Percentiles rank a stretch among this genome's conserved stretches.
These are phyloP conservation scores for Vachellia pachyceras DNA, from an alignment of 306 rosid species.

Conservation along the genomic window DNA sequence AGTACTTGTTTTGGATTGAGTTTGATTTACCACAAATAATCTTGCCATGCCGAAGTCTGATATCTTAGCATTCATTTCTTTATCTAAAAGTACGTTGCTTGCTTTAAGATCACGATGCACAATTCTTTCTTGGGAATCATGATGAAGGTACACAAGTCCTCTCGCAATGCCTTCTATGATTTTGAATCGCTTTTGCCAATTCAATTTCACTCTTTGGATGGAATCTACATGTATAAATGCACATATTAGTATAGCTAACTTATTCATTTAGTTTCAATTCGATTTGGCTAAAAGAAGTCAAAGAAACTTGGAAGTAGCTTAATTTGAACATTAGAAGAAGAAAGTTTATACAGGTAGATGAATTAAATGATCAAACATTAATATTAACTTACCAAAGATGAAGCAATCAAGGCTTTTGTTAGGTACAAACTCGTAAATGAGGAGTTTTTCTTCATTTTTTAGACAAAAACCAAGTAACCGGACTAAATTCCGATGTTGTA, in stretches of 20 bases:
- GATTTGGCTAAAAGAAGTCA: neutral
- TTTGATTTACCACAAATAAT: neutral
- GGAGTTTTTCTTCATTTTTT: neutral
- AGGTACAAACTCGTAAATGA: neutral
- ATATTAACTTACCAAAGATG: neutral
- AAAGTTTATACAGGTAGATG: neutral
- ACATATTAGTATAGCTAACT: neutral
- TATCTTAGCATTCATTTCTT: constrained; percentile 1
- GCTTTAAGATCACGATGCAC: neutral
- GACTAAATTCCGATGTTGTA: neutral
- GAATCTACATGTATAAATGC: neutral
- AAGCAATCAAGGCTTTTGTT: constrained; percentile 3
- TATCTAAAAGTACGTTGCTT: neutral
- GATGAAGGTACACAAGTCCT: neutral
- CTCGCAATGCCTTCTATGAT: neutral
- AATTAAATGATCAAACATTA: neutral
- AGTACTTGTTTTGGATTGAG: neutral
- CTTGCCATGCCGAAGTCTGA: neutral
- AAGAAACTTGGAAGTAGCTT: neutral
- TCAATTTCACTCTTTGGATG: neutral
- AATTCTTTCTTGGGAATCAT: neutral
- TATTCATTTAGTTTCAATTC: too few relatives aligned
- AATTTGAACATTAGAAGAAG: neutral
- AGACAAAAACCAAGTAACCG: constrained; percentile 8
- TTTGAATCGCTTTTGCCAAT: neutral